Evolutionary conservation across 2,329 filamentous ascomycete genomes (phyloP).

Genomic region (Aspergillus thermomutatus): DNA sequence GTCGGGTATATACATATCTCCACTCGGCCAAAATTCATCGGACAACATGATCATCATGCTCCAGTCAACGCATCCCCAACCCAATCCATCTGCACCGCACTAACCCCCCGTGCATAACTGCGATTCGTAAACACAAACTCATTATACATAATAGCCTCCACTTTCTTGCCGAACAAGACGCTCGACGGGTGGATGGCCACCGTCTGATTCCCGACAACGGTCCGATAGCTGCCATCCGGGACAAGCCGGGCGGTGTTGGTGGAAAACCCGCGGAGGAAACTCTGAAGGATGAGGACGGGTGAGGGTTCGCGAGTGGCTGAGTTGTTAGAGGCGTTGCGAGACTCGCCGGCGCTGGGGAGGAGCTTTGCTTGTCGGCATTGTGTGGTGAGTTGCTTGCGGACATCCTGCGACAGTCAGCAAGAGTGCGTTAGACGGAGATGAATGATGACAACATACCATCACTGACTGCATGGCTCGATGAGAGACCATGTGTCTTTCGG

Average conservation of each 20-base stretch:
- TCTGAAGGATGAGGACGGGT: slow-evolving; percentile 52
- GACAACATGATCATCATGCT: neutral
- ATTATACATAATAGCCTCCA: slow-evolving; percentile 63
- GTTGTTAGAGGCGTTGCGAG: slow-evolving; percentile 7
- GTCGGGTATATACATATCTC: neutral
- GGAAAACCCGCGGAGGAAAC: slow-evolving; percentile 57
- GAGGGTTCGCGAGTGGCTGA: slow-evolving; percentile 31
- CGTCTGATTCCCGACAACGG: slow-evolving; percentile 58
- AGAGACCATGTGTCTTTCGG: slow-evolving; percentile 55
- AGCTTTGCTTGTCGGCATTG: slow-evolving; percentile 52
- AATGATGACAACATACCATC: slow-evolving; percentile 43
- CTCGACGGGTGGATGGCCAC: slow-evolving; percentile 63
- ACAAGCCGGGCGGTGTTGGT: slow-evolving; percentile 59
- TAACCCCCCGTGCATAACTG: slow-evolving; percentile 61
- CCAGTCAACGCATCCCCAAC: slow-evolving; percentile 49
- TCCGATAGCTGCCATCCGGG: slow-evolving; percentile 61
- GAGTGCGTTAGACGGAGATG: neutral
- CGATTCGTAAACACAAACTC: slow-evolving; percentile 65
- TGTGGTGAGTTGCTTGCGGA: slow-evolving; percentile 58
- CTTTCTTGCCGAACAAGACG: slow-evolving; percentile 57
- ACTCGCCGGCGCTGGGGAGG: slow-evolving; percentile 26
- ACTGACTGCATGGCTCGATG: slow-evolving; percentile 64
- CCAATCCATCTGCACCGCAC: slow-evolving; percentile 62
- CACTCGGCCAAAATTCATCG: neutral
- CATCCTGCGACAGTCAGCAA: slow-evolving; percentile 41